These are phyloP conservation scores for Penicillium brasilianum DNA, from an alignment of 2,329 filamentous ascomycete species.

Conservation along the genomic window DNA sequence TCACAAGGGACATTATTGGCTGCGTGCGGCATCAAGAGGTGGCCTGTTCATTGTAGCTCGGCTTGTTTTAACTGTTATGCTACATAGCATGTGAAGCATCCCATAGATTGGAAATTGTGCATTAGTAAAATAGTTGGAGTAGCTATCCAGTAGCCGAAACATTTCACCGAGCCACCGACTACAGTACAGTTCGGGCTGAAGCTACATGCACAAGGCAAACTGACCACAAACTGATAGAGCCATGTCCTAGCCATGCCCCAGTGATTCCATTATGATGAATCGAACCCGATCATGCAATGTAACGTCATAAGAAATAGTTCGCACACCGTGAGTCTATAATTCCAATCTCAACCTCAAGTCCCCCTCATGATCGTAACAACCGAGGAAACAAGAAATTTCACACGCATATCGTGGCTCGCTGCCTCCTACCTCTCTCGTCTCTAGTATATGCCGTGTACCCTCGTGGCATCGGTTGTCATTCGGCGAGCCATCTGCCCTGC, in stretches of 20 bases:
- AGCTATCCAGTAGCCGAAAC: background rate
- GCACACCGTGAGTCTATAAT: constrained; percentile 2
- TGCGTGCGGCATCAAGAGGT: constrained; percentile 3
- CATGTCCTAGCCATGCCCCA: background rate
- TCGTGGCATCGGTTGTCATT: constrained; percentile 10
- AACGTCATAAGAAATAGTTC: background rate
- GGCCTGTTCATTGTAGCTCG: constrained; percentile 1
- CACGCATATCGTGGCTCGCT: background rate
- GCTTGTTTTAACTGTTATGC: background rate
- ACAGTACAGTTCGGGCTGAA: background rate
- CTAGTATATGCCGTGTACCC: constrained; percentile 19
- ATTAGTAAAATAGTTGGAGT: background rate
- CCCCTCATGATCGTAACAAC: background rate
- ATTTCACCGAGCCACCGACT: background rate
- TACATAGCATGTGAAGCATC: background rate
- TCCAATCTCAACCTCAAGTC: background rate
- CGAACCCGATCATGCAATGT: background rate
- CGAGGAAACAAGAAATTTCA: background rate
- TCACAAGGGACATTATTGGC: constrained; percentile 1
- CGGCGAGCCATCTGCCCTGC: constrained; percentile 2
- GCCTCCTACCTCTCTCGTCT: background rate
- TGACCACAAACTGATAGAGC: background rate
- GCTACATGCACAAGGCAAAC: background rate
- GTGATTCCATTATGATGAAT: background rate
- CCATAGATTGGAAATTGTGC: background rate